These are phyloP conservation scores for Acrocalymma vagum DNA, from an alignment of 2,329 filamentous ascomycete genomes.

Conservation along the genomic window DNA sequence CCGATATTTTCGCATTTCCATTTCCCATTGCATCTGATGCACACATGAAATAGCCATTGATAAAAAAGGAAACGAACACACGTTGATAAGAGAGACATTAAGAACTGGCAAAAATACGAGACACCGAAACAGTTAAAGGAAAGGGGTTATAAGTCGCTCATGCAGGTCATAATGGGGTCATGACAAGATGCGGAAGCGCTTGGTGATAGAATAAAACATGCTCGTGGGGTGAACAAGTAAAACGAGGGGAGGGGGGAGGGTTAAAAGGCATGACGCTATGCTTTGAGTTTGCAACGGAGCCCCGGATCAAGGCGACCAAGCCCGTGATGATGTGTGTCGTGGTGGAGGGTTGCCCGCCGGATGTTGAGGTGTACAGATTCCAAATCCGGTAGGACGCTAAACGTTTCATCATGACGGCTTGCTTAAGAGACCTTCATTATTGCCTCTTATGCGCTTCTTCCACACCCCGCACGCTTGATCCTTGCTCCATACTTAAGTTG, in stretches of 20 bases:
- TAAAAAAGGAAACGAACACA: constrained; percentile 1
- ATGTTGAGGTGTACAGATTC: constrained; percentile 20
- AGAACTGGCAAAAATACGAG: constrained; percentile 23
- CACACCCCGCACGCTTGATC: constrained; percentile 20
- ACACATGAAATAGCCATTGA: constrained; percentile 12
- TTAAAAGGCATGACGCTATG: neutral
- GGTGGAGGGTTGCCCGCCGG: constrained; percentile 3
- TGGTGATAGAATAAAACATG: constrained; percentile 39
- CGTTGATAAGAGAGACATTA: constrained; percentile 18
- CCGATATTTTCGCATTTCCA: constrained; percentile 28
- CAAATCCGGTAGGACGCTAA: constrained; percentile 27
- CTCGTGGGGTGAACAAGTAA: constrained; percentile 21
- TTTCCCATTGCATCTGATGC: too few relatives aligned
- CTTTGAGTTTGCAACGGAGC: neutral
- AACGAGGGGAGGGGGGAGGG: constrained; percentile 7
- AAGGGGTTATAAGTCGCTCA: constrained; percentile 26
- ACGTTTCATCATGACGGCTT: constrained; percentile 23
- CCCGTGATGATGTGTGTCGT: too few relatives aligned
- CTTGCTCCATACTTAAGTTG: constrained; percentile 20
- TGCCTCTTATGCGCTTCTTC: constrained; percentile 21
- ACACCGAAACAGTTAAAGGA: constrained; percentile 19
- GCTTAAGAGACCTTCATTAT: constrained; percentile 20
- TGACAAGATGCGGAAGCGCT: constrained; percentile 26
- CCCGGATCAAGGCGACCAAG: neutral
- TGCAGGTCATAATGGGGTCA: constrained; percentile 34